Evolutionary conservation across 371 early-diverging fungal genomes (phyloP).

Genomic region (Polyrhizophydium stewartii): DNA sequence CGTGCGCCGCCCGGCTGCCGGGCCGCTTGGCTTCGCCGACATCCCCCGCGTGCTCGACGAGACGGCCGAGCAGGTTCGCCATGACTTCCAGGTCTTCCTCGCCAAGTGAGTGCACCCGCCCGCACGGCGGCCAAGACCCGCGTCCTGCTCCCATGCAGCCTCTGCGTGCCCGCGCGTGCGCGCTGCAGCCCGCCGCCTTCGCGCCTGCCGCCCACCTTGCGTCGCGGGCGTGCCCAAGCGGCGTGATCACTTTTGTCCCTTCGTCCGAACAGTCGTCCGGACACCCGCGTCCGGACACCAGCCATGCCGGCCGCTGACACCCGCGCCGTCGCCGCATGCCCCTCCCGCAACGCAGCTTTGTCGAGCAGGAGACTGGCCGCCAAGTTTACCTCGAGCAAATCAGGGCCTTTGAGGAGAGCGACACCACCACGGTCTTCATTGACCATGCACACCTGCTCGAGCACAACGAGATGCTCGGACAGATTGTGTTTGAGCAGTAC

Average conservation of each 20-base stretch:
- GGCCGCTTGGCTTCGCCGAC: slow-evolving; percentile 13
- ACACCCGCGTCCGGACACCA: too few species aligned
- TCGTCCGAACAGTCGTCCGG: too few species aligned
- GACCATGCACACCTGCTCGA: slow-evolving; percentile 68
- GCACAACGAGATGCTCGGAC: slow-evolving; percentile 64
- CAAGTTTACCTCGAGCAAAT: slow-evolving; percentile 35
- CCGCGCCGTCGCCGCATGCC: too few species aligned
- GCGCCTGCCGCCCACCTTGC: too few species aligned
- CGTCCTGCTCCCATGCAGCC: too few species aligned
- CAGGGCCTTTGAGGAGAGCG: slow-evolving; percentile 16
- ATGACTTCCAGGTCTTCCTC: slow-evolving; percentile 74
- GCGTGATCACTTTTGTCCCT: too few species aligned
- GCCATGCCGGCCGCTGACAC: too few species aligned
- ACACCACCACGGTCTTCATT: slow-evolving; percentile 62
- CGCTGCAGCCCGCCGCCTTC: too few species aligned
- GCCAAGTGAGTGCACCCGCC: slow-evolving; percentile 56
- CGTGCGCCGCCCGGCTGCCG: too few species aligned
- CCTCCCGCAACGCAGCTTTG: neutral
- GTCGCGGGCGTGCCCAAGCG: too few species aligned
- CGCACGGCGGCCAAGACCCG: too few species aligned
- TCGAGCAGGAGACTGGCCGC: slow-evolving; percentile 11
- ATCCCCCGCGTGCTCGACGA: slow-evolving; percentile 69
- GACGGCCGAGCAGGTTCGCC: slow-evolving; percentile 71
- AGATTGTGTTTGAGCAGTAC: slow-evolving; percentile 67
- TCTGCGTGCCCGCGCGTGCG: too few species aligned